phyloP scores from a whole-genome alignment of 257 asterid species.

The Apocynum venetum region DNA sequence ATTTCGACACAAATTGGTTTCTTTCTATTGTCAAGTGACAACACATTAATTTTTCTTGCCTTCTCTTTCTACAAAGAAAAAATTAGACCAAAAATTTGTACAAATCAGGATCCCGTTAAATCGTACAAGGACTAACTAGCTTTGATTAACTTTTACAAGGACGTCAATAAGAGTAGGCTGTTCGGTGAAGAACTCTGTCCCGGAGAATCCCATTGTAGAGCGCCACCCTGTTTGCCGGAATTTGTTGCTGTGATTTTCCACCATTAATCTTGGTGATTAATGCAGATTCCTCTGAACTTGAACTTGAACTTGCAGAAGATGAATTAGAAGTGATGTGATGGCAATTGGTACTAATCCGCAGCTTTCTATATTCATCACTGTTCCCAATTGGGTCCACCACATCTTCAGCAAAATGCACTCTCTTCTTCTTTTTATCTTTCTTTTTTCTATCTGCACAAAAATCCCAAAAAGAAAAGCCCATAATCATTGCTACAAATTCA shows the following conservation, averaged over 20 bases:
- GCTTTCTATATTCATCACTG: conserved; percentile 62
- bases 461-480: not conserved
- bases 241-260: conserved; percentile 29
- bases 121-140: not conserved
- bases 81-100: conserved; percentile 11
- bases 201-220: conserved; percentile 68
- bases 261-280: conserved; percentile 10
- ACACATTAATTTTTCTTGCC: not conserved
- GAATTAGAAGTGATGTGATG: not conserved
- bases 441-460: conserved; percentile 41
- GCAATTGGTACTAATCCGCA: conserved; percentile 12
- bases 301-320: conserved; percentile 11
- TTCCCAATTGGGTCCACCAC: conserved; percentile 88
- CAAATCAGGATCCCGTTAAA: conserved; percentile 10
- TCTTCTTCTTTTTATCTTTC: conserved; percentile 54
- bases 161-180: conserved; percentile 40
- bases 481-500: not conserved
- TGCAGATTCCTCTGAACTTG: not conserved
- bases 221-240: conserved; percentile 70
- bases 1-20: not conserved
- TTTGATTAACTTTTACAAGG: not conserved
- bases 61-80: conserved; percentile 4
- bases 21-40: not conserved
- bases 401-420: conserved; percentile 77
- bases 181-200: conserved; percentile 52